A percentile compares a stretch with the other conserved stretches of the same genome.
Conservation (phyloP, 129 eudicot species). For the Solidago caesia region DNA sequence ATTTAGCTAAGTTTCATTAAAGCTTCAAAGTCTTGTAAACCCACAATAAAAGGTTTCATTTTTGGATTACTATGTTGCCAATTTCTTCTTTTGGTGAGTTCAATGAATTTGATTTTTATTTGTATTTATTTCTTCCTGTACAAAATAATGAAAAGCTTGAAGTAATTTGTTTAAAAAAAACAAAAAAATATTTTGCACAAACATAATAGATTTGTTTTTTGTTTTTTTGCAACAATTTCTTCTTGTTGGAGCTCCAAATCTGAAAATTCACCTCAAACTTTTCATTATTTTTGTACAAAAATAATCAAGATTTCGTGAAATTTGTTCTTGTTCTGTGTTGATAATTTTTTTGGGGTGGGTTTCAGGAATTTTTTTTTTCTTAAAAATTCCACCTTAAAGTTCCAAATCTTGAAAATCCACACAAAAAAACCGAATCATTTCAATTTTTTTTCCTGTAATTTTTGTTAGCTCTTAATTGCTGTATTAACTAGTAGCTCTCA, state of each 20-base stretch:
- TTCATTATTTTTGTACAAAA: background rate
- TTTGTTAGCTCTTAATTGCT: background rate
- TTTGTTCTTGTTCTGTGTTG: conserved; percentile 15
- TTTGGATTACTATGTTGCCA: background rate
- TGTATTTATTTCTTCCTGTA: background rate
- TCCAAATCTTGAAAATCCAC: conserved; percentile 25
- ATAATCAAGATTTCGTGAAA: conserved; percentile 18
- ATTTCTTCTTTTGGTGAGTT: background rate
- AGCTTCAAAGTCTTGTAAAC: conserved; percentile 22
- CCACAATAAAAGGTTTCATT: background rate
- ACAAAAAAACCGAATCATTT: background rate
- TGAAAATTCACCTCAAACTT: background rate
- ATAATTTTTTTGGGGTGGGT: conserved; percentile 5
- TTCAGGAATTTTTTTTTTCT: background rate
- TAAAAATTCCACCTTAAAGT: conserved; percentile 10
- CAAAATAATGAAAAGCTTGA: background rate
- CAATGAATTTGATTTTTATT: background rate
- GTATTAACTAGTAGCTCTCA: background rate
- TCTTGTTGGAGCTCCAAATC: conserved; percentile 7
- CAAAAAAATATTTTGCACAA: no score
- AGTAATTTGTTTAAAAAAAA: no score
- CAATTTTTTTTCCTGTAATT: background rate
- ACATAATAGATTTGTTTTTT: no score
- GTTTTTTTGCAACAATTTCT: no score
- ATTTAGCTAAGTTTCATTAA: conserved; percentile 13